Evolutionary conservation across 257 asterid genomes (phyloP).

Genomic region (Plectranthus barbatus): DNA sequence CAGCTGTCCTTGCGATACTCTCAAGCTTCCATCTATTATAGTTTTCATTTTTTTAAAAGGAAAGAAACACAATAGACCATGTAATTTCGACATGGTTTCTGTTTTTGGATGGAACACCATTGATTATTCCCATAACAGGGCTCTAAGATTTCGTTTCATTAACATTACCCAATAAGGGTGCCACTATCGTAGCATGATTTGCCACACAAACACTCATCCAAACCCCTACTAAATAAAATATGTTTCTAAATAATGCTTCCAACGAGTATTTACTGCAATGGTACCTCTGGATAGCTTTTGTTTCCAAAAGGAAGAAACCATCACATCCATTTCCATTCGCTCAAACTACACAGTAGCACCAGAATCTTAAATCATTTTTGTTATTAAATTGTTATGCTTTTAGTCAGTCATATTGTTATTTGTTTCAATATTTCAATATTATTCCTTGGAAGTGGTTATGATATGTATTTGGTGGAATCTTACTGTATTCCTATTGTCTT

Average conservation of each 20-base stretch:
- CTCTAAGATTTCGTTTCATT: not conserved
- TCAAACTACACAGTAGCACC: not conserved
- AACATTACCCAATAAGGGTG: not conserved
- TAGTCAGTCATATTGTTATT: not conserved
- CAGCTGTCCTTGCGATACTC: not conserved
- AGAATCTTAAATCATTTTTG: not conserved
- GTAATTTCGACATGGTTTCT: not conserved
- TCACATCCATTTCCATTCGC: not conserved
- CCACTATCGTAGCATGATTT: no score
- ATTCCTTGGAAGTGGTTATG: conserved; percentile 3
- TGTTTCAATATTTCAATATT: not conserved
- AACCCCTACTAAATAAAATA: no score
- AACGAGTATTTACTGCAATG: no score
- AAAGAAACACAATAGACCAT: not conserved
- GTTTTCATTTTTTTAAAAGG: not conserved
- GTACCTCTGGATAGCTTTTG: not conserved
- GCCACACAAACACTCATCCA: no score
- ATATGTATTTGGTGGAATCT: conserved; percentile 5
- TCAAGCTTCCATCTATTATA: not conserved
- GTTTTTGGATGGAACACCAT: not conserved
- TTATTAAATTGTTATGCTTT: not conserved
- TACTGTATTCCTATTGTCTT: not conserved
- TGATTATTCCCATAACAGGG: not conserved
- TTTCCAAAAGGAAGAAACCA: not conserved
- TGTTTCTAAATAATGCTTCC: no score